Percentiles rank a stretch among this genome's conserved stretches.
Evolutionary conservation across 768 basidiomycete genomes (phyloP).

Genomic region (Rhizopogon vesiculosus): DNA sequence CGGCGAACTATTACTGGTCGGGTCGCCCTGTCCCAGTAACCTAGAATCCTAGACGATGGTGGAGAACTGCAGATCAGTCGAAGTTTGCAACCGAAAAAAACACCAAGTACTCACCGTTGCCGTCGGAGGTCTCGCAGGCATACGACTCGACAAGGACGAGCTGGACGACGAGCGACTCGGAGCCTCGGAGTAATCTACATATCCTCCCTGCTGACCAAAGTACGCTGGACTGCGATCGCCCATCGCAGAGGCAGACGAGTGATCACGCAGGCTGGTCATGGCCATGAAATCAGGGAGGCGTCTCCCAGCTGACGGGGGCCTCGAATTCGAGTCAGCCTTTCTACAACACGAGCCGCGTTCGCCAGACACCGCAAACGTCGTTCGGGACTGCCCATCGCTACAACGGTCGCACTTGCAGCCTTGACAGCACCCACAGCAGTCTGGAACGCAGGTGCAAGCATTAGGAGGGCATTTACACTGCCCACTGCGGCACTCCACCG

Average conservation of each 20-base stretch:
- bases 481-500: slow-evolving; percentile 26
- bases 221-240: slow-evolving; percentile 16
- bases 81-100: background rate
- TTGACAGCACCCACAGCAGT: slow-evolving; percentile 26
- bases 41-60: slow-evolving; percentile 18
- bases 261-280: slow-evolving; percentile 26
- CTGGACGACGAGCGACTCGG: slow-evolving; percentile 29
- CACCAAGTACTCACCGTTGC: slow-evolving; percentile 15
- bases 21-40: slow-evolving; percentile 13
- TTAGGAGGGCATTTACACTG: slow-evolving; percentile 29
- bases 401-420: slow-evolving; percentile 24
- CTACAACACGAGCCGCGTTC: slow-evolving; percentile 24
- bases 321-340: slow-evolving; percentile 11
- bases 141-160: slow-evolving; percentile 28
- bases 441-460: slow-evolving; percentile 28
- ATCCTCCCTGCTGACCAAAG: slow-evolving; percentile 20
- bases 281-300: slow-evolving; percentile 29
- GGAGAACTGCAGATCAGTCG: background rate
- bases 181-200: slow-evolving; percentile 15
- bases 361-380: slow-evolving; percentile 28
- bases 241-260: slow-evolving; percentile 17
- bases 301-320: slow-evolving; percentile 7
- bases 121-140: slow-evolving; percentile 26
- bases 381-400: slow-evolving; percentile 15
- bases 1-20: slow-evolving; percentile 13